Conservation (phyloP, 2,329 filamentous ascomycete species). For the Penicillium sp. region DNA sequence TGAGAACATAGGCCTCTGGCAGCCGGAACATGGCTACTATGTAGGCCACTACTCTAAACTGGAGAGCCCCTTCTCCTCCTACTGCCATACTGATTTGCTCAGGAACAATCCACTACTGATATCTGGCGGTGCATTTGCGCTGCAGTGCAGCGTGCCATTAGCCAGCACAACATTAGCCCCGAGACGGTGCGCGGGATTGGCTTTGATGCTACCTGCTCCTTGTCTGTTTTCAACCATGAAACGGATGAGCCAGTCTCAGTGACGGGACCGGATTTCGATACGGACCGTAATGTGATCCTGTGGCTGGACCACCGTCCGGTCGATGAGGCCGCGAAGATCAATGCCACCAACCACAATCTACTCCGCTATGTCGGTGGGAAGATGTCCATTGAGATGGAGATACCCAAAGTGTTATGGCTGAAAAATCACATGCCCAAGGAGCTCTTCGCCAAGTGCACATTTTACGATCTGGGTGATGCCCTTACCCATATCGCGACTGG, state of each 20-base stretch:
- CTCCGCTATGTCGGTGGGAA: constrained; percentile 94
- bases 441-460: constrained; percentile 88
- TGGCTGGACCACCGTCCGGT: constrained; percentile 96
- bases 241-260: constrained; percentile 90
- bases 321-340: constrained; percentile 89
- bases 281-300: constrained; percentile 91
- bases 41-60: constrained; percentile 44
- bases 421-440: constrained; percentile 97
- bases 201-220: constrained; percentile 97
- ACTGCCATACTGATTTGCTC: constrained; percentile 19
- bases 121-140: constrained; percentile 95
- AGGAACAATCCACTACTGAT: constrained; percentile 97
- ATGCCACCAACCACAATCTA: constrained; percentile 85
- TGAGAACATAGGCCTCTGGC: constrained; percentile 76
- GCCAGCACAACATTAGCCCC: constrained; percentile 75
- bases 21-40: constrained; percentile 72
- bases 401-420: constrained; percentile 96
- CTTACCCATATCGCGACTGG: constrained; percentile 93
- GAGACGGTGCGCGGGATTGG: constrained; percentile 81
- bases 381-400: constrained; percentile 99
- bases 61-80: neutral
- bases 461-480: constrained; percentile 91
- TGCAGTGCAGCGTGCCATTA: constrained; percentile 78
- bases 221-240: constrained; percentile 84
- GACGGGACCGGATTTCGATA: constrained; percentile 80